phyloP scores from a whole-genome alignment of 306 rosid species.

The Cucumis melo region DNA sequence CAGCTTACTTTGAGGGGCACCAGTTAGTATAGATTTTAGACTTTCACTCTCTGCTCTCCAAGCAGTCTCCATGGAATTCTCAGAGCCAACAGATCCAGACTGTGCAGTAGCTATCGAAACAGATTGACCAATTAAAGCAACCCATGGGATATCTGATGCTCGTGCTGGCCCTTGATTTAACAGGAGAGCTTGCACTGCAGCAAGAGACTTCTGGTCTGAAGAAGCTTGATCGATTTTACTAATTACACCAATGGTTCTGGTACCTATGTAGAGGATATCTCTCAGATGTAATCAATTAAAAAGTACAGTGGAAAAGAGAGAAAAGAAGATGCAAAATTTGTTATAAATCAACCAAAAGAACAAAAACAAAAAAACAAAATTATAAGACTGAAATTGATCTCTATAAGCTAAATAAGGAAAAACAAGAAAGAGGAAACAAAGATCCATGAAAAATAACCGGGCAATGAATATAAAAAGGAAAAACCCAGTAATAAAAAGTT shows the following conservation, averaged over 20 bases:
- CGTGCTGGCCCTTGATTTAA: conserved; percentile 81
- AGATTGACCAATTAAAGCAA: conserved; percentile 91
- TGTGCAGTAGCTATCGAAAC: conserved; percentile 88
- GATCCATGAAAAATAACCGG: not conserved
- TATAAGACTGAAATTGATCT: not conserved
- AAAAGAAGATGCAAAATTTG: not conserved
- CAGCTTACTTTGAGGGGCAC: conserved; percentile 90
- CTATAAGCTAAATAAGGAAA: not conserved
- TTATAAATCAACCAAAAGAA: not conserved
- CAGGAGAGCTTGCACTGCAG: conserved; percentile 92
- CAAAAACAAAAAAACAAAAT: not conserved
- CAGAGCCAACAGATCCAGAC: conserved; percentile 86
- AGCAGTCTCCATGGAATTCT: conserved; percentile 88
- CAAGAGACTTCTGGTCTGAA: conserved; percentile 69
- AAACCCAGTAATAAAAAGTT: not conserved
- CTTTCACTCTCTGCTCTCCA: conserved; percentile 98
- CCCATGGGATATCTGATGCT: conserved; percentile 83
- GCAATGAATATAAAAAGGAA: not conserved
- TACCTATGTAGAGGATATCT: conserved; percentile 36
- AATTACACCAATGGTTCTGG: conserved; percentile 79
- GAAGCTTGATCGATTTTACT: conserved; percentile 97
- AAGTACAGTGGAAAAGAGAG: not conserved
- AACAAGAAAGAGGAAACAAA: not conserved
- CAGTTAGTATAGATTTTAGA: conserved; percentile 77
- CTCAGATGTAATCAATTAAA: conserved; percentile 9